Conservation (phyloP, 768 basidiomycete species). For the Russula foetens region DNA sequence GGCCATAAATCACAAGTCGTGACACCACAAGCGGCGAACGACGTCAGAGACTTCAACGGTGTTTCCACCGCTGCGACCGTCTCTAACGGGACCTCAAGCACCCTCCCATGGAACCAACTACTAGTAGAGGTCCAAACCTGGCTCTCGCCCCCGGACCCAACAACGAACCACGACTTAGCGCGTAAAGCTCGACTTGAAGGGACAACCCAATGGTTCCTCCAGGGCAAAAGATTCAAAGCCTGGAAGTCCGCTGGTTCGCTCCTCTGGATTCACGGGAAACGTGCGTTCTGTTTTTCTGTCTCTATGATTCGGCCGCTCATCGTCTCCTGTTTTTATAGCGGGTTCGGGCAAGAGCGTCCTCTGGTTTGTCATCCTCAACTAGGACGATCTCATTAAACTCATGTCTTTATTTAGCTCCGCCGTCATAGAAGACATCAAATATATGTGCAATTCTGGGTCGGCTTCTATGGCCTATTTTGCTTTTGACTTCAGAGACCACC, state of each 20-base stretch:
- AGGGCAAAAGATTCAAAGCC: background rate
- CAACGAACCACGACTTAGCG: background rate
- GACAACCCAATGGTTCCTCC: background rate
- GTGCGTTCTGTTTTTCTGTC: background rate
- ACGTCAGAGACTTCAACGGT: background rate
- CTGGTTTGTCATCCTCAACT: background rate
- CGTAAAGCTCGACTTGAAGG: background rate
- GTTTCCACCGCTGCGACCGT: background rate
- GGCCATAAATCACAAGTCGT: background rate
- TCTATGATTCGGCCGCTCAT: background rate
- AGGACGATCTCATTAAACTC: background rate
- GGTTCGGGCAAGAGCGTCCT: slow-evolving; percentile 3
- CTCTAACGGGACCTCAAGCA: background rate
- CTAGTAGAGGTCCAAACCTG: background rate
- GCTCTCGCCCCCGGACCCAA: slow-evolving; percentile 5
- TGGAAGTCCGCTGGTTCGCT: background rate
- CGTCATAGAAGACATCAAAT: background rate
- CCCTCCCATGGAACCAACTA: background rate
- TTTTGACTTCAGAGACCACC: background rate
- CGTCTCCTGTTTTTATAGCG: background rate
- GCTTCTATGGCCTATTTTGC: background rate
- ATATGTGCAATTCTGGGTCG: background rate
- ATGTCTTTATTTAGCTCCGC: background rate
- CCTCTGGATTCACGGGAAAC: background rate
- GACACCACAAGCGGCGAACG: background rate